Evolutionary conservation across 768 basidiomycete genomes (phyloP).

Genomic region (Agaricus bisporus): DNA sequence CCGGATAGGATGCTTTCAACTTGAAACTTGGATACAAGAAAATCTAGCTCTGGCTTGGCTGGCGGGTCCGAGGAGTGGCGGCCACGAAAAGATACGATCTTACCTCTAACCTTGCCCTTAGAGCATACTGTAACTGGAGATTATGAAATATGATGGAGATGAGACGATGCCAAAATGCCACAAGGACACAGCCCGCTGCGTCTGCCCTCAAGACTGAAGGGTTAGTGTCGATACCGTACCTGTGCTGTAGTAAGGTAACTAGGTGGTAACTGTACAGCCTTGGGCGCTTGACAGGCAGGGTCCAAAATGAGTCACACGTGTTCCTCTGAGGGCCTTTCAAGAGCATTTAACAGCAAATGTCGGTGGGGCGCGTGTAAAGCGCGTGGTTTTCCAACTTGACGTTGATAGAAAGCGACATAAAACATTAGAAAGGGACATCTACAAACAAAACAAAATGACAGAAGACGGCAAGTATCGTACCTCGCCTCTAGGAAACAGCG

Average conservation of each 20-base stretch:
- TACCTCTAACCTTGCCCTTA: background rate
- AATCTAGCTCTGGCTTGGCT: background rate
- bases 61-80: background rate
- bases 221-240: background rate
- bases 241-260: background rate
- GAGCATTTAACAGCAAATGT: background rate
- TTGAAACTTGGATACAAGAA: background rate
- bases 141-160: background rate
- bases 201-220: background rate
- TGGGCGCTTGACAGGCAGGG: background rate
- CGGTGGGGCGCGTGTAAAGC: background rate
- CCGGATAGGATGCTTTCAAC: background rate
- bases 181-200: background rate
- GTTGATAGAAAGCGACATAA: background rate
- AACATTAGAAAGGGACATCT: background rate
- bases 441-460: background rate
- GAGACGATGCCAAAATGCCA: conserved; percentile 5
- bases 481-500: conserved; percentile 46
- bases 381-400: background rate
- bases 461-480: conserved; percentile 38
- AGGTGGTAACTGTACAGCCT: background rate
- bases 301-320: background rate
- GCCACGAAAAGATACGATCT: background rate
- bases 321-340: too few relatives aligned
- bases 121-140: background rate